A percentile compares a stretch with the other conserved stretches of the same genome.
These are phyloP conservation scores for Papiliotrema terrestris DNA, from an alignment of 1,284 basidiomycete genomes.

Conservation along the genomic window DNA sequence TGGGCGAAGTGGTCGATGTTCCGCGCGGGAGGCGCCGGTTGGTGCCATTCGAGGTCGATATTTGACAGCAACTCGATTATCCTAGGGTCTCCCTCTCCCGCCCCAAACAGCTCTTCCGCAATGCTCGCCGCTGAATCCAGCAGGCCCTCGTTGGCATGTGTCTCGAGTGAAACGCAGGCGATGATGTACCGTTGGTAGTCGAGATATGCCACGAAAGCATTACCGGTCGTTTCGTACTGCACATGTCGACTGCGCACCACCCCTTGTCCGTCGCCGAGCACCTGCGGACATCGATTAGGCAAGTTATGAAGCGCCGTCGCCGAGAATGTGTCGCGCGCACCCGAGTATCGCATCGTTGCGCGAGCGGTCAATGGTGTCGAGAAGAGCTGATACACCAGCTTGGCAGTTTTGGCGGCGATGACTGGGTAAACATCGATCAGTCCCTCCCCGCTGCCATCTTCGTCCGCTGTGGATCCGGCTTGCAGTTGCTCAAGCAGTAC, in stretches of 20 bases:
- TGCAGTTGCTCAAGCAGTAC: slow-evolving; percentile 75
- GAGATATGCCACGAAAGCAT: slow-evolving; percentile 72
- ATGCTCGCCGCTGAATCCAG: slow-evolving; percentile 69
- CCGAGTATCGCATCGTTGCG: slow-evolving; percentile 79
- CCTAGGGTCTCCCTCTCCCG: slow-evolving; percentile 56
- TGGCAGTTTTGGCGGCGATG: slow-evolving; percentile 82
- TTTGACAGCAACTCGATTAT: slow-evolving; percentile 85
- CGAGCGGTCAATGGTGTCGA: slow-evolving; percentile 78
- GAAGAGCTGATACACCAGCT: slow-evolving; percentile 80
- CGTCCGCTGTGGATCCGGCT: slow-evolving; percentile 61
- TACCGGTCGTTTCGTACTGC: slow-evolving; percentile 71
- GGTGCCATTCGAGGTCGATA: slow-evolving; percentile 82
- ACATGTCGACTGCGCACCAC: slow-evolving; percentile 65
- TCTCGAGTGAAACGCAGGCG: slow-evolving; percentile 80
- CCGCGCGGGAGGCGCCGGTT: slow-evolving; percentile 55
- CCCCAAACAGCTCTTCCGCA: slow-evolving; percentile 66
- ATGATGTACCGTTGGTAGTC: slow-evolving; percentile 80
- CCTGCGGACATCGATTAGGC: slow-evolving; percentile 51
- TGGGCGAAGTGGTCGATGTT: slow-evolving; percentile 63
- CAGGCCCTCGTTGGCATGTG: slow-evolving; percentile 78
- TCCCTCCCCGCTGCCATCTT: slow-evolving; percentile 53
- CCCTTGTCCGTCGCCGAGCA: slow-evolving; percentile 57
- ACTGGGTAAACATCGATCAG: slow-evolving; percentile 67
- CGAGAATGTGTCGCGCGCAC: slow-evolving; percentile 86
- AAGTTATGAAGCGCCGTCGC: slow-evolving; percentile 66